Percentiles rank a stretch among this genome's conserved stretches.
Conservation (phyloP, 306 rosid species). For the Comarum palustre region DNA sequence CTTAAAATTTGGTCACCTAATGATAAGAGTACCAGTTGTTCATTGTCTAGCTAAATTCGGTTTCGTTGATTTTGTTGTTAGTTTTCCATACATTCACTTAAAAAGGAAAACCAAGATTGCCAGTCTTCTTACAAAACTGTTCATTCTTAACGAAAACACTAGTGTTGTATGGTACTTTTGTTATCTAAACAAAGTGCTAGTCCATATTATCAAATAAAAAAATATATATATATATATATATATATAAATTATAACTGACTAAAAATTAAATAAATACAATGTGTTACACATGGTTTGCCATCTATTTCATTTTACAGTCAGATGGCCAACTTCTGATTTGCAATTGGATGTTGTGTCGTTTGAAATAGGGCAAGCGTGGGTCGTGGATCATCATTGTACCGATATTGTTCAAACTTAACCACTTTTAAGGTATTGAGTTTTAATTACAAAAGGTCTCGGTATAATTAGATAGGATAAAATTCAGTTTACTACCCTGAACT, state of each 20-base stretch:
- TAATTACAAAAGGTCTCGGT: too few species aligned
- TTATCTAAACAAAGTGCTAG: background rate
- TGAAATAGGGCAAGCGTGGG: too few species aligned
- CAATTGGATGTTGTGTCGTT: background rate
- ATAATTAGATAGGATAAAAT: too few species aligned
- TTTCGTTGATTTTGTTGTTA: background rate
- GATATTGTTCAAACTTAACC: too few species aligned
- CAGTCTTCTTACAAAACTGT: background rate
- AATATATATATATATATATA: too few species aligned
- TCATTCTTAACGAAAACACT: background rate
- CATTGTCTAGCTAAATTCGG: background rate
- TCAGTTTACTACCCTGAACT: too few species aligned
- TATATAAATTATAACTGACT: background rate
- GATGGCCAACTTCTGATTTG: background rate
- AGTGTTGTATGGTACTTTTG: background rate
- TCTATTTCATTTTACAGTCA: background rate
- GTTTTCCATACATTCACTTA: background rate
- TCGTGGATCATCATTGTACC: too few species aligned
- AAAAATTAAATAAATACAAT: background rate
- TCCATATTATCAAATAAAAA: background rate
- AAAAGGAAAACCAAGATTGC: background rate
- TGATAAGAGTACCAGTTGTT: background rate
- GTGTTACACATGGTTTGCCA: background rate
- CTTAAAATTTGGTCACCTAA: background rate
- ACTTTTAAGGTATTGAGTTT: too few species aligned